A percentile compares a stretch with the other conserved stretches of the same genome.
These are phyloP conservation scores for Cenococcum geophilum DNA, from an alignment of 495 filamentous ascomycete genomes.

Conservation along the genomic window DNA sequence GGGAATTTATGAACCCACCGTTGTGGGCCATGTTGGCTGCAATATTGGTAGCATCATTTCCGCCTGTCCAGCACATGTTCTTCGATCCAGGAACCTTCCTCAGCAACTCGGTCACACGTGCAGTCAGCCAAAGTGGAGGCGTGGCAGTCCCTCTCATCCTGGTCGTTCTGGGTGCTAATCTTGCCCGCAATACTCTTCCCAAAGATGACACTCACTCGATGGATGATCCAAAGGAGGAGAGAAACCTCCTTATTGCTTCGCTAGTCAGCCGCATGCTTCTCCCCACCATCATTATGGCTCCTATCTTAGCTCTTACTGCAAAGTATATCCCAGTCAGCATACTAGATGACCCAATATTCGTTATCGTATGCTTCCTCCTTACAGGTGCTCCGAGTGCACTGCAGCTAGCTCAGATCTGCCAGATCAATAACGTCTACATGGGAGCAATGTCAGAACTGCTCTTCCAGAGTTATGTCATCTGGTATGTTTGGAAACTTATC, in stretches of 20 bases:
- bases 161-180: slow-evolving; percentile 91
- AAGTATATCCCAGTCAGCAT: slow-evolving; percentile 93
- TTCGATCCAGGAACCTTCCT: slow-evolving; percentile 87
- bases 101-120: slow-evolving; percentile 85
- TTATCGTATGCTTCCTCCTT: slow-evolving; percentile 94
- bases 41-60: slow-evolving; percentile 86
- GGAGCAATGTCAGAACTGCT: slow-evolving; percentile 85
- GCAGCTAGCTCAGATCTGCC: slow-evolving; percentile 95
- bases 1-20: slow-evolving; percentile 97
- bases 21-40: slow-evolving; percentile 93
- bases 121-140: slow-evolving; percentile 74
- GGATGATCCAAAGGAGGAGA: slow-evolving; percentile 58
- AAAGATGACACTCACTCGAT: slow-evolving; percentile 43
- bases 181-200: slow-evolving; percentile 55
- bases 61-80: slow-evolving; percentile 73
- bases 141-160: slow-evolving; percentile 94
- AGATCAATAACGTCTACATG: slow-evolving; percentile 95
- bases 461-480: slow-evolving; percentile 97
- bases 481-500: slow-evolving; percentile 46
- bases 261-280: slow-evolving; percentile 87
- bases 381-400: slow-evolving; percentile 90
- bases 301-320: slow-evolving; percentile 80
- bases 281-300: slow-evolving; percentile 87
- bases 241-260: slow-evolving; percentile 75
- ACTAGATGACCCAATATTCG: slow-evolving; percentile 93